A percentile compares a stretch with the other conserved stretches of the same genome.
phyloP scores from a whole-genome alignment of 495 filamentous ascomycete genomes.

The Lophiotrema nucula region DNA sequence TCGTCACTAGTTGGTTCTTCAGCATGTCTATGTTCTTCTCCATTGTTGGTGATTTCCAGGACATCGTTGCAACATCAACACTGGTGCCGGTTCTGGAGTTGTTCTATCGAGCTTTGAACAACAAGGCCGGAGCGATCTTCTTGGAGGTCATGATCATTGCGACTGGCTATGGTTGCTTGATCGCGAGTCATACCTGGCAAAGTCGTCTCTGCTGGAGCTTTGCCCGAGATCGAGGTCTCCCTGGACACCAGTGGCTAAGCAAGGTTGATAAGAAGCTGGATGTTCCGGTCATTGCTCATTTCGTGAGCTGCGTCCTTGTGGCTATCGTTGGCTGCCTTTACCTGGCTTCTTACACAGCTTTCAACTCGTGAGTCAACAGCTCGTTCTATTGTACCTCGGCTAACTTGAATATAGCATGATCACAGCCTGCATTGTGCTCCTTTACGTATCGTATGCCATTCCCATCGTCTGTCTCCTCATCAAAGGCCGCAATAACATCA shows the following conservation, averaged over 20 bases:
- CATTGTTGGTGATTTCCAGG: conserved; percentile 50
- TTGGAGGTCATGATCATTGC: conserved; percentile 55
- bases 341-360: conserved; percentile 53
- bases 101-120: conserved; percentile 55
- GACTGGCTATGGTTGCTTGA: conserved; percentile 55
- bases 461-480: conserved; percentile 35
- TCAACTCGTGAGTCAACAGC: conserved; percentile 51
- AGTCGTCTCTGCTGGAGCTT: conserved; percentile 61
- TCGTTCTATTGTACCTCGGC: no score
- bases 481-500: conserved; percentile 34
- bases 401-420: conserved; percentile 32
- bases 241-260: conserved; percentile 48
- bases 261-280: conserved; percentile 51
- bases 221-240: conserved; percentile 58
- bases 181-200: conserved; percentile 59
- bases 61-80: conserved; percentile 50
- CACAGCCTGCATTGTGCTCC: conserved; percentile 37
- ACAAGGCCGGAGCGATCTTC: conserved; percentile 55
- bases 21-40: conserved; percentile 60
- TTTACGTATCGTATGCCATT: conserved; percentile 39
- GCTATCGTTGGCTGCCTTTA: conserved; percentile 55
- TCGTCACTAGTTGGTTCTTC: conserved; percentile 57
- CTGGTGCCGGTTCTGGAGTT: conserved; percentile 58
- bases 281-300: conserved; percentile 56
- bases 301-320: conserved; percentile 50